phyloP scores from a whole-genome alignment of 768 basidiomycete genomes.

The Boletus reticulatus region DNA sequence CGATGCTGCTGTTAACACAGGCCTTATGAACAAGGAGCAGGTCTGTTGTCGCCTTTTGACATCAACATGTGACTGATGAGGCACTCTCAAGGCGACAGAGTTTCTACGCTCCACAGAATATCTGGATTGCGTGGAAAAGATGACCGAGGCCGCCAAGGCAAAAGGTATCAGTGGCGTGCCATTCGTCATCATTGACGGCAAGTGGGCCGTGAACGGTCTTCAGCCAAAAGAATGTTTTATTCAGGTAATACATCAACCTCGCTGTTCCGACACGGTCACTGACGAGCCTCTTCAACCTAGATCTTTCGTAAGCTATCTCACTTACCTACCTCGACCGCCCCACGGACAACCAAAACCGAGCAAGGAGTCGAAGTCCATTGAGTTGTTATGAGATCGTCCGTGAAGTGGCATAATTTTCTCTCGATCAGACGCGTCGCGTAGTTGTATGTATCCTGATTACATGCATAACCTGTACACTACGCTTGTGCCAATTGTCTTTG shows the following conservation, averaged over 20 bases:
- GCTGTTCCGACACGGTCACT: background rate
- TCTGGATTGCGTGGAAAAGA: constrained; percentile 37
- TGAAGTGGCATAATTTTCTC: no score
- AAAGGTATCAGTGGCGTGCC: constrained; percentile 49
- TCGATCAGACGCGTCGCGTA: no score
- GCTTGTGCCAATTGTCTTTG: no score
- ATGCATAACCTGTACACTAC: no score
- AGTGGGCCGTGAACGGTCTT: constrained; percentile 44
- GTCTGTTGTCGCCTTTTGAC: constrained; percentile 16
- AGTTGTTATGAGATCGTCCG: no score
- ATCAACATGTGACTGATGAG: background rate
- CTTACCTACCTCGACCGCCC: background rate
- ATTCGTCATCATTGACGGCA: constrained; percentile 45
- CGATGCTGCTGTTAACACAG: constrained; percentile 32
- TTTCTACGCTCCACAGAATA: constrained; percentile 41
- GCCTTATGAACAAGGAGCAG: constrained; percentile 36
- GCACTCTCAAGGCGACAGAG: constrained; percentile 27
- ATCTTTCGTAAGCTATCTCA: constrained; percentile 31
- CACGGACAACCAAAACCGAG: background rate
- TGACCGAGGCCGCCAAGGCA: constrained; percentile 37
- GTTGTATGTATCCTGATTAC: no score
- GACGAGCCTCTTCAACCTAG: background rate
- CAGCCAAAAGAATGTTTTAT: constrained; percentile 41
- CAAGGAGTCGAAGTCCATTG: background rate
- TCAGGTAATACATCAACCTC: constrained; percentile 21